These are phyloP conservation scores for Vachellia collinsii DNA, from an alignment of 306 rosid species.

Conservation along the genomic window DNA sequence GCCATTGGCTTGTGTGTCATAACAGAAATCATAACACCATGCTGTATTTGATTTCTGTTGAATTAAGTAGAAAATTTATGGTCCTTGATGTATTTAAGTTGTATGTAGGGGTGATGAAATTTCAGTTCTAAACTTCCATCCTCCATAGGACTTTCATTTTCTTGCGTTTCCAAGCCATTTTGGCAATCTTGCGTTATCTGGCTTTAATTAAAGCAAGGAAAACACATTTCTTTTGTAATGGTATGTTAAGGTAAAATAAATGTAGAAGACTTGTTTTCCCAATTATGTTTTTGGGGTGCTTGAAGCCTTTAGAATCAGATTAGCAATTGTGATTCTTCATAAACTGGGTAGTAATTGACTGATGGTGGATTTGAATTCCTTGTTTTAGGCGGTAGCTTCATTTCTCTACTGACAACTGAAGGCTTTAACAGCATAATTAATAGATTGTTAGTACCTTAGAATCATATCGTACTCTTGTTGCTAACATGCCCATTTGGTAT, in stretches of 20 bases:
- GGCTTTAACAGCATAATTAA: not conserved
- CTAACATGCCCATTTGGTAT: not conserved
- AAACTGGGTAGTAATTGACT: not conserved
- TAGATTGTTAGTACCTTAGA: not conserved
- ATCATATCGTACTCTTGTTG: not conserved
- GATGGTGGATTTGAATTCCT: constrained; percentile 16
- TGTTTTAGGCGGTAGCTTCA: constrained; percentile 5
- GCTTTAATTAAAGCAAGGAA: not conserved
- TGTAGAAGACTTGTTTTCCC: not conserved
- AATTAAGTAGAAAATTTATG: constrained; percentile 8
- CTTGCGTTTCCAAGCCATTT: not conserved
- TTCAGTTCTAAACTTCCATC: constrained; percentile 18
- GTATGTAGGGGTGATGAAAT: constrained; percentile 7
- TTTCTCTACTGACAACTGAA: constrained; percentile 5
- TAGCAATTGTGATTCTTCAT: constrained; percentile 4
- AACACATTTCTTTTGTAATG: not conserved
- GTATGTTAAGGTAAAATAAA: not conserved
- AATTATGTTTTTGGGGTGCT: not conserved
- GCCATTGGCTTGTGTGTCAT: constrained; percentile 47
- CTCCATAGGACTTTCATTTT: not conserved
- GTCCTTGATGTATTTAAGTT: constrained; percentile 20
- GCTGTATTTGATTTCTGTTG: constrained; percentile 22
- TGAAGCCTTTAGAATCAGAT: not conserved
- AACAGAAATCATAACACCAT: constrained; percentile 2
- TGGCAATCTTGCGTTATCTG: constrained; percentile 25